Base-by-base conservation (phyloP, 2,329 filamentous ascomycete genomes). In the Ophiognomonia clavigignenti-juglandacearum region DNA sequence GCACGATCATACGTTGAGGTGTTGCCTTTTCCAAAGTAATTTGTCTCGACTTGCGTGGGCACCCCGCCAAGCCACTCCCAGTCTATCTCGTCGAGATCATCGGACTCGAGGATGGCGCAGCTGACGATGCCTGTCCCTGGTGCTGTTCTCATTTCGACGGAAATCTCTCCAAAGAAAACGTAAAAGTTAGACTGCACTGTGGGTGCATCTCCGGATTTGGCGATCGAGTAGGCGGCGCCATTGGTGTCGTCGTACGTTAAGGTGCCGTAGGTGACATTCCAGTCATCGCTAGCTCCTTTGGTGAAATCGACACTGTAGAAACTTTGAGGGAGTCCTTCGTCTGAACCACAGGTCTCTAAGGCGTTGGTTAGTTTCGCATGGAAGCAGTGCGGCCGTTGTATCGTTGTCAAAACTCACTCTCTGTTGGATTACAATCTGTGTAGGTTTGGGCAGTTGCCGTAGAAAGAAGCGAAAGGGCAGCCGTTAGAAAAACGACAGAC, bases 121-220 rank as follows among this genome's bases (percentile, higher is more conserved):
- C 85, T 90, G 51, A 92, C 83, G 51, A 92, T 87, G 38, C 88
- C 88, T 3, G 73, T 75, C 9, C 87, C 87, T 0, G 84, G 77
- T 6, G 87, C 83, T 9, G 85, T 78, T 63, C 87, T 84, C 63
- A 90, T 71, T 14, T 76, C 75, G 39, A 85, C 78, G 37, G 88
- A 82, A 52, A 89, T 78, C 53, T 78, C 80, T 39, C 88, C 88
- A 59, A 90, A 93, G 84, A 93, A 90, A 62, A 93, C 86, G 70
- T 90, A 91, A 73, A 85, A 89, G 55, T 83, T 74, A 8, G 76
- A 74, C 57, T 73, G 75, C 63, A 88, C 87, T 11, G 80, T 82
- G 14, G 84, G 78, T 35, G 71, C 74, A 36, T 82, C 75, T 26
- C 66, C 68, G 24, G 71, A 66, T 6, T 77, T 64, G 0, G 72